Evolutionary conservation across 2,329 filamentous ascomycete species (phyloP).

Genomic region (Talaromyces sp.): DNA sequence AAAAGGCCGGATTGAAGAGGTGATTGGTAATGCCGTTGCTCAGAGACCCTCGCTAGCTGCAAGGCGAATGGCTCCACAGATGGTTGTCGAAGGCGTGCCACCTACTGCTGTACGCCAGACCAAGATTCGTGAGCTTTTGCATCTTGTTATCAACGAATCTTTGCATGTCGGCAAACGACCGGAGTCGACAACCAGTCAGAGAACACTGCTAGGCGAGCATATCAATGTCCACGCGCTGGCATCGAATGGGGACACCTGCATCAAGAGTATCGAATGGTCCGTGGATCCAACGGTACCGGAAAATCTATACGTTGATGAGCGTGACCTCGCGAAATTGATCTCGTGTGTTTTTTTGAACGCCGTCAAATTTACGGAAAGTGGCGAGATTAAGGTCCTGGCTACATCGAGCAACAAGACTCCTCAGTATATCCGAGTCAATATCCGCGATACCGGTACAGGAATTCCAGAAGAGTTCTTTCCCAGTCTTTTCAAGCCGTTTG

Average conservation of each 20-base stretch:
- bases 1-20: slow-evolving; percentile 36
- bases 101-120: slow-evolving; percentile 40
- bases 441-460: slow-evolving; percentile 64
- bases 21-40: slow-evolving; percentile 38
- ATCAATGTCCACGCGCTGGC: slow-evolving; percentile 45
- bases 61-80: slow-evolving; percentile 35
- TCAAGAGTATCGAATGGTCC: slow-evolving; percentile 47
- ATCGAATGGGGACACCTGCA: slow-evolving; percentile 43
- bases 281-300: slow-evolving; percentile 48
- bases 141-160: slow-evolving; percentile 47
- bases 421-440: slow-evolving; percentile 57
- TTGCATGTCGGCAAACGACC: slow-evolving; percentile 47
- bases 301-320: slow-evolving; percentile 54
- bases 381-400: slow-evolving; percentile 56
- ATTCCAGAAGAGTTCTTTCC: slow-evolving; percentile 64
- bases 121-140: slow-evolving; percentile 45
- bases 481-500: slow-evolving; percentile 66
- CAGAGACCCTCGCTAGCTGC: slow-evolving; percentile 34
- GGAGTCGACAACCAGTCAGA: slow-evolving; percentile 44
- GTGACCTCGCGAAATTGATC: slow-evolving; percentile 60
- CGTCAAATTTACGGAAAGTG: slow-evolving; percentile 66
- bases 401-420: slow-evolving; percentile 47
- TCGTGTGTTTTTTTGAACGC: slow-evolving; percentile 64
- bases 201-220: slow-evolving; percentile 43
- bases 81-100: slow-evolving; percentile 34